These are phyloP conservation scores for Blastobotrys terrestris DNA, from an alignment of 805 yeast genomes.

Conservation along the genomic window DNA sequence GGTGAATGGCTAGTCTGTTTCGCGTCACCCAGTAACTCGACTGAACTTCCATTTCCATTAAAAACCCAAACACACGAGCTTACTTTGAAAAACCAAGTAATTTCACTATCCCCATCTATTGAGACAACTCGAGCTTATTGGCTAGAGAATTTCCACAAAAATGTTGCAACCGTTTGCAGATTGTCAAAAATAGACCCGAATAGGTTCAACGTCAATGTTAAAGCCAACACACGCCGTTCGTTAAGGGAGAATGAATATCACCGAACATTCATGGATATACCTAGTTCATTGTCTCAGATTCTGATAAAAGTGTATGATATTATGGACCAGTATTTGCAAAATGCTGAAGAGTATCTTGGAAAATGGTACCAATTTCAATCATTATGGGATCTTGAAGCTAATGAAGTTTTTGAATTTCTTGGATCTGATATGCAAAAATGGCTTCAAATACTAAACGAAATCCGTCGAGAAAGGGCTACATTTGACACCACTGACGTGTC, in stretches of 20 bases:
- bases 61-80: constrained; percentile 22
- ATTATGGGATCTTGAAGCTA: constrained; percentile 51
- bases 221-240: neutral
- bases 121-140: constrained; percentile 19
- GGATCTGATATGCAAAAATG: constrained; percentile 39
- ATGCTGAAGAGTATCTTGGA: constrained; percentile 35
- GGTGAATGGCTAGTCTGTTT: constrained; percentile 22
- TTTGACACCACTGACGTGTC: constrained; percentile 47
- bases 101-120: constrained; percentile 26
- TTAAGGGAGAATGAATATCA: neutral
- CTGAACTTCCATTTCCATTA: constrained; percentile 4
- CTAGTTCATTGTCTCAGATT: constrained; percentile 10
- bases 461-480: constrained; percentile 37
- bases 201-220: constrained; percentile 10
- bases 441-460: constrained; percentile 41
- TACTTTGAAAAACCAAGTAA: constrained; percentile 23
- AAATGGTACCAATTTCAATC: constrained; percentile 53
- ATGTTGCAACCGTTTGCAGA: constrained; percentile 13
- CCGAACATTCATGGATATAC: constrained; percentile 11
- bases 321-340: constrained; percentile 31
- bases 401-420: constrained; percentile 34
- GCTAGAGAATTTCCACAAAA: constrained; percentile 17
- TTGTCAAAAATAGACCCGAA: constrained; percentile 15
- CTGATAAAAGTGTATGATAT: constrained; percentile 22
- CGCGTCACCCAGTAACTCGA: constrained; percentile 3